Conservation (phyloP, 2,329 filamentous ascomycete species). For the Alternaria alternata region DNA sequence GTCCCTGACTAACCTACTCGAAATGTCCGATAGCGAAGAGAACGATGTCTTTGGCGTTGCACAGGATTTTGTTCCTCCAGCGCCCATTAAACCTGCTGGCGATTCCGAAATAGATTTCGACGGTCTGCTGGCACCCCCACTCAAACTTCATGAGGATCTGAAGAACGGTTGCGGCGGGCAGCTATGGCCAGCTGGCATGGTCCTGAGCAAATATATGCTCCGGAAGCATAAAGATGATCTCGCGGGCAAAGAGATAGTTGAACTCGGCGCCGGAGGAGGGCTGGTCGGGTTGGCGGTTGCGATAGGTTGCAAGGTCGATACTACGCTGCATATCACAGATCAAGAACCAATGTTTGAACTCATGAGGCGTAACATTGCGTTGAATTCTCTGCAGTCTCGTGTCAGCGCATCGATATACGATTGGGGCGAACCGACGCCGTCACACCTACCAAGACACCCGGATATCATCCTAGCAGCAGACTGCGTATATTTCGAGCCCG, state of each 20-base stretch:
- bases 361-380: constrained; percentile 85
- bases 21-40: constrained; percentile 43
- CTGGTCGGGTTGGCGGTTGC: constrained; percentile 76
- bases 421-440: constrained; percentile 66
- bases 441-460: constrained; percentile 63
- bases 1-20: neutral
- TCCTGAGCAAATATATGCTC: constrained; percentile 85
- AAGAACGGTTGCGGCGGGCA: constrained; percentile 89
- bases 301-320: constrained; percentile 61
- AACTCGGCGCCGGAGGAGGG: constrained; percentile 90
- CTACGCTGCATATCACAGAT: constrained; percentile 82
- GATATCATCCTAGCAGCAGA: constrained; percentile 78
- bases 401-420: constrained; percentile 78
- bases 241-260: constrained; percentile 77
- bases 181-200: constrained; percentile 92
- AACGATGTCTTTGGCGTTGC: constrained; percentile 54
- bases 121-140: constrained; percentile 72
- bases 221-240: constrained; percentile 73
- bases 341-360: constrained; percentile 84
- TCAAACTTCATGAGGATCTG: constrained; percentile 85
- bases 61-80: constrained; percentile 64
- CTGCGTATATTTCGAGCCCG: constrained; percentile 89
- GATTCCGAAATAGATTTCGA: constrained; percentile 71
- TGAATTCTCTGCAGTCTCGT: constrained; percentile 73
- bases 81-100: constrained; percentile 60